phyloP scores from a whole-genome alignment of 2,329 filamentous ascomycete genomes.

The Trichoderma oligosporum region DNA sequence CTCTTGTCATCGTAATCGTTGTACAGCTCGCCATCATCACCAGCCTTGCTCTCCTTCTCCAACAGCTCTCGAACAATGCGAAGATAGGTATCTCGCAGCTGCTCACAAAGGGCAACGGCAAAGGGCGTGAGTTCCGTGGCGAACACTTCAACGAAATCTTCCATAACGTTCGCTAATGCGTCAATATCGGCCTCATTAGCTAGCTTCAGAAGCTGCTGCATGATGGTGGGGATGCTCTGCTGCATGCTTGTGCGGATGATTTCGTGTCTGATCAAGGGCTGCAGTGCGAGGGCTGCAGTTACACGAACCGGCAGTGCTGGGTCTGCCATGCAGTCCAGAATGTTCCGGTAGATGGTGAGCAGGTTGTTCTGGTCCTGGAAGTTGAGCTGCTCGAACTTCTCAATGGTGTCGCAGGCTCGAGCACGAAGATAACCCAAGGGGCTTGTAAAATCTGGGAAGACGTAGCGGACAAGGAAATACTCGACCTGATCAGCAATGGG shows the following conservation, averaged over 20 bases:
- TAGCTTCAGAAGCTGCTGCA: conserved; percentile 96
- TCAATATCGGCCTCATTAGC: conserved; percentile 98
- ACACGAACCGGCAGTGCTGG: conserved; percentile 89
- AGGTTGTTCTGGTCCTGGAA: conserved; percentile 97
- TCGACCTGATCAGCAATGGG: conserved; percentile 97
- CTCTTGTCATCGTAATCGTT: conserved; percentile 98
- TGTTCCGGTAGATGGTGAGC: conserved; percentile 92
- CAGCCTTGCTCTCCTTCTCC: conserved; percentile 76
- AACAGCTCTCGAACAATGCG: conserved; percentile 88
- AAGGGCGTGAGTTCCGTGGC: conserved; percentile 96
- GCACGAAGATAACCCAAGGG: conserved; percentile 88
- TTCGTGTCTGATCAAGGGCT: conserved; percentile 93
- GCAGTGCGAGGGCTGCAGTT: conserved; percentile 86
- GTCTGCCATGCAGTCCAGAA: conserved; percentile 95
- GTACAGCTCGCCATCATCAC: conserved; percentile 72
- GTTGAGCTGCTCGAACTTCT: conserved; percentile 96
- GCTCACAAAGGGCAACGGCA: conserved; percentile 91
- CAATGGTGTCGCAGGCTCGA: conserved; percentile 91
- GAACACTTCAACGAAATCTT: conserved; percentile 98
- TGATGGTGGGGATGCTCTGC: conserved; percentile 95
- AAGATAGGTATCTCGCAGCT: conserved; percentile 92
- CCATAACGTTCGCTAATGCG: conserved; percentile 96
- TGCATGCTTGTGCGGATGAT: conserved; percentile 94
- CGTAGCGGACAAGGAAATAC: conserved; percentile 96
- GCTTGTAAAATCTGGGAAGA: conserved; percentile 96